A percentile compares a stretch with the other conserved stretches of the same genome.
phyloP scores from a whole-genome alignment of 768 basidiomycete genomes.

The Lanmaoa pseudosensibilis region DNA sequence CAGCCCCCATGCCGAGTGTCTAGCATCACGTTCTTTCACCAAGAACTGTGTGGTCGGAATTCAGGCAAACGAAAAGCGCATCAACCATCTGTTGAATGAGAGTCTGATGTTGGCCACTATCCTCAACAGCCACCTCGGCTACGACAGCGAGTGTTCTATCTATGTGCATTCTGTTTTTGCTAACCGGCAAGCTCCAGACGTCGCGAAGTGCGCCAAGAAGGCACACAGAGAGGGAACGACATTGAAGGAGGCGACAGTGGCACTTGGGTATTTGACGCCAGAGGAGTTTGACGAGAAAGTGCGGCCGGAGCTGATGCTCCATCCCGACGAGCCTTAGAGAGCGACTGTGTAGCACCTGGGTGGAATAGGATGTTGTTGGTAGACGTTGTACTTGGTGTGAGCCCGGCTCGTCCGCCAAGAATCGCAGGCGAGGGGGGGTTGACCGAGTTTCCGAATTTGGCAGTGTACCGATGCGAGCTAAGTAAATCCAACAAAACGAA shows the following conservation, averaged over 20 bases:
- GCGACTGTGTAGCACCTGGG: not conserved
- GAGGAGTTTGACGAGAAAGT: slow-evolving; percentile 97
- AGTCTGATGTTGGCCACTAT: slow-evolving; percentile 98
- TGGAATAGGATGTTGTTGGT: not conserved
- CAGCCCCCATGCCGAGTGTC: slow-evolving; percentile 10
- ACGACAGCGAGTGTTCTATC: slow-evolving; percentile 76
- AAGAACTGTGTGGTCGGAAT: slow-evolving; percentile 97
- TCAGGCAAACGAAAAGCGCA: slow-evolving; percentile 93
- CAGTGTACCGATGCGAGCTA: slow-evolving; percentile 35
- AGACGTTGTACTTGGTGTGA: not conserved
- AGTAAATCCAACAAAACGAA: slow-evolving; percentile 37
- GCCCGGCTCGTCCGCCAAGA: slow-evolving; percentile 27
- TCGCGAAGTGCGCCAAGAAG: slow-evolving; percentile 98
- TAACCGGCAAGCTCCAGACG: slow-evolving; percentile 54
- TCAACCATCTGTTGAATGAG: slow-evolving; percentile 85
- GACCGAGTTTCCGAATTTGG: slow-evolving; percentile 32
- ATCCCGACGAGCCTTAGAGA: slow-evolving; percentile 55
- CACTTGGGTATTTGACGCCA: slow-evolving; percentile 78
- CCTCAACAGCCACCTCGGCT: slow-evolving; percentile 92
- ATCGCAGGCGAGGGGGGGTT: slow-evolving; percentile 14
- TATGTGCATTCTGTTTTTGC: slow-evolving; percentile 3
- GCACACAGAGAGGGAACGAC: slow-evolving; percentile 99
- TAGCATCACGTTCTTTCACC: slow-evolving; percentile 89
- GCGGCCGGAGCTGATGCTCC: slow-evolving; percentile 86
- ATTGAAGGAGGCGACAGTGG: slow-evolving; percentile 90